Percentiles rank a stretch among this genome's conserved stretches.
phyloP scores from a whole-genome alignment of 2,329 filamentous ascomycete species.

The Arthrobotrys conoides region DNA sequence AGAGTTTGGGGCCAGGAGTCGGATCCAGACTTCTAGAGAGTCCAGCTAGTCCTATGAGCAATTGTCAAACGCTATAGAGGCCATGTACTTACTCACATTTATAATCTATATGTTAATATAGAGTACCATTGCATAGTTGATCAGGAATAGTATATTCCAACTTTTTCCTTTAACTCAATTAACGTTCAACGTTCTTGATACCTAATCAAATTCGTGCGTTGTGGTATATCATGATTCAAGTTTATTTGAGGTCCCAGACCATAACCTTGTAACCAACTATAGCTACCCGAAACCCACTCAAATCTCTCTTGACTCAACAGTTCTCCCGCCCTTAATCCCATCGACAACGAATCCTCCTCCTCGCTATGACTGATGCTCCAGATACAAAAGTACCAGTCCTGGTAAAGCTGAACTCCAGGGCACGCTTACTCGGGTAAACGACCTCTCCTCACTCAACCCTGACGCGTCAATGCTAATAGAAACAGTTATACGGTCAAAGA shows the following conservation, averaged over 20 bases:
- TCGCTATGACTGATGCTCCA: conserved; percentile 38
- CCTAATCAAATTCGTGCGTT: background rate
- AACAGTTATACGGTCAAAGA: conserved; percentile 40
- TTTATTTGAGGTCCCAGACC: background rate
- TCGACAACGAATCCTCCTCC: background rate
- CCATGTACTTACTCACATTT: too few species aligned
- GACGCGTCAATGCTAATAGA: conserved; percentile 30
- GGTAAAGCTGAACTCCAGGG: conserved; percentile 20
- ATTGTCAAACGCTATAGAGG: background rate
- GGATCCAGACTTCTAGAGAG: too few species aligned
- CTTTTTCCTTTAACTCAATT: too few species aligned
- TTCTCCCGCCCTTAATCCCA: background rate
- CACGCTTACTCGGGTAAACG: conserved; percentile 38
- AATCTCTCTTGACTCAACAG: background rate
- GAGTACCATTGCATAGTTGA: too few species aligned
- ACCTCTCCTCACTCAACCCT: background rate
- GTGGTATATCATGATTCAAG: background rate
- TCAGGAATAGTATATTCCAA: too few species aligned
- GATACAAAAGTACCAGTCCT: conserved; percentile 25
- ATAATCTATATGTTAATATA: too few species aligned
- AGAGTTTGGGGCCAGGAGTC: background rate
- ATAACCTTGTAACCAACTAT: too few species aligned
- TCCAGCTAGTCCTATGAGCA: too few species aligned
- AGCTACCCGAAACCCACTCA: background rate
- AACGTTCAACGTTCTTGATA: too few species aligned